Percentiles rank a stretch among this genome's conserved stretches.
Conservation (phyloP, 192 early-diverging fungal species). For the Dispira simplex region DNA sequence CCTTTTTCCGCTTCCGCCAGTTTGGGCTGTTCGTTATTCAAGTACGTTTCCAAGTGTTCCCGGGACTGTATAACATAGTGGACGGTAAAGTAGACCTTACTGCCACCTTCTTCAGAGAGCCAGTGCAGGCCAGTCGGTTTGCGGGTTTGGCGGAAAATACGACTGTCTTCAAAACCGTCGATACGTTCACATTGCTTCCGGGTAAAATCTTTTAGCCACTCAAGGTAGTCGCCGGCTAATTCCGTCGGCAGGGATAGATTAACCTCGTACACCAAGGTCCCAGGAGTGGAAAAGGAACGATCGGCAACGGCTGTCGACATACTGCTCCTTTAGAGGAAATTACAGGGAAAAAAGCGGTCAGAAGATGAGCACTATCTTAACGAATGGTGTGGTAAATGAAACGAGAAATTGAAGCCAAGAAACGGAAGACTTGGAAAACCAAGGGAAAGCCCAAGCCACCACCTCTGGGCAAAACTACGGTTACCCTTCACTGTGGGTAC, state of each 20-base stretch:
- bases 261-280: constrained; percentile 2
- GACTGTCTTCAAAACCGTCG: constrained; percentile 5
- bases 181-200: neutral
- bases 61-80: constrained; percentile 5
- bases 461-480: too few species aligned
- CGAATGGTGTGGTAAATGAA: too few species aligned
- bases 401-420: too few species aligned
- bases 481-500: too few species aligned
- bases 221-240: neutral
- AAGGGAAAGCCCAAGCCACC: too few species aligned
- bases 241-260: constrained; percentile 8
- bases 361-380: too few species aligned
- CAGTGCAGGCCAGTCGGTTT: constrained; percentile 8
- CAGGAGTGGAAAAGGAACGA: neutral
- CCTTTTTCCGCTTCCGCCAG: neutral
- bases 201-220: constrained; percentile 4
- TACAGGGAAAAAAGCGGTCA: too few species aligned
- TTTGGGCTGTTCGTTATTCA: constrained; percentile 3
- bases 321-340: too few species aligned
- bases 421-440: too few species aligned
- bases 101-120: constrained; percentile 7
- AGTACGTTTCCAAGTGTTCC: neutral
- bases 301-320: too few species aligned
- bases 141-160: constrained; percentile 2
- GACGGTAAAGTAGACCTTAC: constrained; percentile 6